Conservation (phyloP, 2,329 filamentous ascomycete species). For the Monilinia fructigena region DNA sequence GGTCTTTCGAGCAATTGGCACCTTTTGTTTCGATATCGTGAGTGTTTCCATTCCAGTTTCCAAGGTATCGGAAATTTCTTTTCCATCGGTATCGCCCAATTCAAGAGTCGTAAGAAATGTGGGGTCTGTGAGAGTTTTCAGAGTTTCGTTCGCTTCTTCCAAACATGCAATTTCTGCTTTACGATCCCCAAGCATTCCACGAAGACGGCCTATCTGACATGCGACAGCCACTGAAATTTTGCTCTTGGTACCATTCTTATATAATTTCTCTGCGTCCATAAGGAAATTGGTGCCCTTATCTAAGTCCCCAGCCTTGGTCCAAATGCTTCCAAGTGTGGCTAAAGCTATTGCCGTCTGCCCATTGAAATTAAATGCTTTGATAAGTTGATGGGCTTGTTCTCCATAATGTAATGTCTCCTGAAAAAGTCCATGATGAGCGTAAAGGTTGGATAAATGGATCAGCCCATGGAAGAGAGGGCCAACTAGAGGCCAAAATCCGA, state of each 20-base stretch:
- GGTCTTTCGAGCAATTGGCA: conserved; percentile 30
- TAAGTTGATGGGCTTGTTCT: conserved; percentile 78
- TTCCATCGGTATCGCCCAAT: conserved; percentile 28
- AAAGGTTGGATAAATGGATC: conserved; percentile 72
- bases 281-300: conserved; percentile 57
- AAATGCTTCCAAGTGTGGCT: conserved; percentile 55
- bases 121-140: conserved; percentile 47
- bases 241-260: conserved; percentile 48
- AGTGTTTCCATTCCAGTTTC: conserved; percentile 33
- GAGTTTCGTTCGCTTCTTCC: conserved; percentile 47
- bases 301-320: conserved; percentile 56
- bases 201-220: conserved; percentile 56
- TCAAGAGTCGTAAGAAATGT: conserved; percentile 30
- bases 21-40: conserved; percentile 40
- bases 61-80: conserved; percentile 27
- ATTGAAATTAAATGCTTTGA: conserved; percentile 42
- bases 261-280: conserved; percentile 52
- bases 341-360: conserved; percentile 53
- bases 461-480: conserved; percentile 70
- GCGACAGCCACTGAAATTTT: conserved; percentile 50
- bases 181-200: conserved; percentile 48
- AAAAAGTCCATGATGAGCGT: conserved; percentile 80
- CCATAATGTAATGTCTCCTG: conserved; percentile 86
- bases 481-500: conserved; percentile 78
- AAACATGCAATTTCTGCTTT: conserved; percentile 51